A percentile compares a stretch with the other conserved stretches of the same genome.
Evolutionary conservation across 768 basidiomycete genomes (phyloP).

Genomic region (Lactifluus rugatus): DNA sequence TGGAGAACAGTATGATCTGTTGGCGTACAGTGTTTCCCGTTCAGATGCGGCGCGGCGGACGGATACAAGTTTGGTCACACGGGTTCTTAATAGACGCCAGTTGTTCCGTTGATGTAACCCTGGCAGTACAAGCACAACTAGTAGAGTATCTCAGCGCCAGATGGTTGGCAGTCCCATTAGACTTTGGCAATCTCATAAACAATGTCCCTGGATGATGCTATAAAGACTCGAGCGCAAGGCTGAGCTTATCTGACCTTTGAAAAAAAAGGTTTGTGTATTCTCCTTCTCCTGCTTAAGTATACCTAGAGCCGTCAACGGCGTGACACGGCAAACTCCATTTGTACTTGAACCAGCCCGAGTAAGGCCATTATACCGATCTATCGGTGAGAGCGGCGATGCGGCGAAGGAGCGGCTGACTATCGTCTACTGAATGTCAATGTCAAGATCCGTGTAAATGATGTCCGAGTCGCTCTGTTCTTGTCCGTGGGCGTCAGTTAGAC

Average conservation of each 20-base stretch:
- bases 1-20: conserved; percentile 12
- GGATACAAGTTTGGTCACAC: not conserved
- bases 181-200: not conserved
- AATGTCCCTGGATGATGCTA: not conserved
- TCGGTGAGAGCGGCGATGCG: conserved; percentile 14
- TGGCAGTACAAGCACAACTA: not conserved
- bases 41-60: not conserved
- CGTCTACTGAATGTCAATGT: not conserved
- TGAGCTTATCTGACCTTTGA: conserved; percentile 1
- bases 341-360: not conserved
- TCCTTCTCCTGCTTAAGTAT: too few relatives aligned
- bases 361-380: conserved; percentile 13
- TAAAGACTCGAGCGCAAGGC: not conserved
- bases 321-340: conserved; percentile 9
- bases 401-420: conserved; percentile 7
- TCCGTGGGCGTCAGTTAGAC: not conserved
- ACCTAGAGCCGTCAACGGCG: too few relatives aligned
- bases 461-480: not conserved
- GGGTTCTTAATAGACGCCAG: not conserved
- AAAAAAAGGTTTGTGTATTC: not conserved
- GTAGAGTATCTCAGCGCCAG: conserved; percentile 6
- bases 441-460: not conserved
- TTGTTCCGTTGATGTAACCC: not conserved
- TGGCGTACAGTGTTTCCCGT: not conserved
- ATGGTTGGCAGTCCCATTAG: not conserved